These are phyloP conservation scores for Scalesia atractyloides DNA, from an alignment of 129 eudicot species.

Conservation along the genomic window DNA sequence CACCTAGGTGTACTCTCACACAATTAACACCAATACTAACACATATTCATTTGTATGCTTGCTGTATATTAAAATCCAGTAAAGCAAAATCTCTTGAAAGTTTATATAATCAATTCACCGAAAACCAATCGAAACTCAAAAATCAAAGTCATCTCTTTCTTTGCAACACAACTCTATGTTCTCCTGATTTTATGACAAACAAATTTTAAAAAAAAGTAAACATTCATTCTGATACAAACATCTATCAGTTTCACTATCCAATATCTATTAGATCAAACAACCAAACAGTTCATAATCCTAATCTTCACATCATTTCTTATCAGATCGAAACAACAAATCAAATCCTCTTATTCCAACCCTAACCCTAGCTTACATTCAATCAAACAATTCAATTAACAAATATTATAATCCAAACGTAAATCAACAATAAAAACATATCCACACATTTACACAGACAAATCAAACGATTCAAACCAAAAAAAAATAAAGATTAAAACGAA, in stretches of 20 bases:
- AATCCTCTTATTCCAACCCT: not conserved
- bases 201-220: not conserved
- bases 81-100: not conserved
- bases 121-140: not conserved
- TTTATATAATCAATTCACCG: not conserved
- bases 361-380: not conserved
- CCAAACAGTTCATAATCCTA: not conserved
- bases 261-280: slow-evolving; percentile 6
- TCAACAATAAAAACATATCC: not conserved
- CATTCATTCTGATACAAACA: slow-evolving; percentile 1
- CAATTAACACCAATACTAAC: not conserved
- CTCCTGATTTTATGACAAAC: not conserved
- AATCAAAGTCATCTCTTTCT: not conserved
- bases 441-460: not conserved
- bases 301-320: not conserved
- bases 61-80: not conserved
- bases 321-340: not conserved
- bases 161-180: not conserved
- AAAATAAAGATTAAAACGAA: not conserved
- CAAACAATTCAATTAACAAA: not conserved
- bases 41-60: not conserved
- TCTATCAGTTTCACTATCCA: not conserved
- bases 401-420: not conserved
- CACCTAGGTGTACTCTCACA: not conserved
- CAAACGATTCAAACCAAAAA: slow-evolving; percentile 10